Evolutionary conservation across 495 filamentous ascomycete species (phyloP).

Genomic region (Annulohypoxylon maeteangense): DNA sequence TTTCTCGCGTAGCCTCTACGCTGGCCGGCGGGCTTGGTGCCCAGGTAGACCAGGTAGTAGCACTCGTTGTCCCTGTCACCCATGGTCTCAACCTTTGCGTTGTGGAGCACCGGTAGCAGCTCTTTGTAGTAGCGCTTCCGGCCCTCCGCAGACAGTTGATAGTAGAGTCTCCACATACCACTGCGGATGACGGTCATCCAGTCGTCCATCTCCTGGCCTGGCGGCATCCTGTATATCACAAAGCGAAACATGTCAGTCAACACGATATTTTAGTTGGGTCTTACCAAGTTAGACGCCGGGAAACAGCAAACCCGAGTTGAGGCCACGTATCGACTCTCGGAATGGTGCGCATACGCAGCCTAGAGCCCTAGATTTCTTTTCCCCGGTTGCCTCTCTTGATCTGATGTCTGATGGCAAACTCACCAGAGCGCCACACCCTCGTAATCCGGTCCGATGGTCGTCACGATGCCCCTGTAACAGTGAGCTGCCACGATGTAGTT

Average conservation of each 20-base stretch:
- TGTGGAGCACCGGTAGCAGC: slow-evolving; percentile 78
- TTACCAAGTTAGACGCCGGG: slow-evolving; percentile 27
- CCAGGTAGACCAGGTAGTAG: slow-evolving; percentile 83
- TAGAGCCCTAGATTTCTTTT: slow-evolving; percentile 30
- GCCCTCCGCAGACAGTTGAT: slow-evolving; percentile 75
- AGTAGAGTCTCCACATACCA: slow-evolving; percentile 78
- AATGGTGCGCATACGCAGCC: slow-evolving; percentile 27
- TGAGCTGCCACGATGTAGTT: slow-evolving; percentile 78
- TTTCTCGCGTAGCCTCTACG: slow-evolving; percentile 75
- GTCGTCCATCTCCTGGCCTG: slow-evolving; percentile 77
- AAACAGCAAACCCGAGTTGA: slow-evolving; percentile 26
- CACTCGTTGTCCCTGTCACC: slow-evolving; percentile 71
- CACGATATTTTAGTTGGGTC: neutral
- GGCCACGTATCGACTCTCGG: slow-evolving; percentile 21
- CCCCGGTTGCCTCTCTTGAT: slow-evolving; percentile 32
- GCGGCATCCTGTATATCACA: slow-evolving; percentile 71
- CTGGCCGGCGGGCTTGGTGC: slow-evolving; percentile 71
- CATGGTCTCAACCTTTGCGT: slow-evolving; percentile 73
- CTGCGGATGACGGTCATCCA: slow-evolving; percentile 73
- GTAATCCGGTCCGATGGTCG: slow-evolving; percentile 76
- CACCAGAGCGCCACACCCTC: slow-evolving; percentile 83
- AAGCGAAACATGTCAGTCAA: slow-evolving; percentile 33
- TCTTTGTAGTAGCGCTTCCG: slow-evolving; percentile 77
- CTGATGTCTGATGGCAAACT: slow-evolving; percentile 48
- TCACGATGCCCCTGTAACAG: slow-evolving; percentile 74